Evolutionary conservation across 2,329 filamentous ascomycete genomes (phyloP).

Genomic region (Beauveria sp.): DNA sequence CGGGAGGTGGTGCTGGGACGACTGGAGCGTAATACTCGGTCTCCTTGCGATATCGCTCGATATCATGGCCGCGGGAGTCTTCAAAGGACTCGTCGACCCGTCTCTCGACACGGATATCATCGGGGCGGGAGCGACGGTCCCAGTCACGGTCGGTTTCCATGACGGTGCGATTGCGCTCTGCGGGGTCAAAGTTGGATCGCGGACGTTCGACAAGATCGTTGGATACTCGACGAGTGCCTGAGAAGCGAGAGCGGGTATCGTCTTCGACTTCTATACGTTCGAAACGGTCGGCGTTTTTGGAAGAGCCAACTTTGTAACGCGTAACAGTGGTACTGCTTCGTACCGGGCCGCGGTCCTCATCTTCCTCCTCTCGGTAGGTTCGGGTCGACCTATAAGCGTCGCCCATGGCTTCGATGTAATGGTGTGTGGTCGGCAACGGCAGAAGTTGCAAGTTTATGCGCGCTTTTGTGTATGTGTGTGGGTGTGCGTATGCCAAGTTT

Average conservation of each 20-base stretch:
- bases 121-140: conserved; percentile 33
- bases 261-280: conserved; percentile 39
- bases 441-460: no score
- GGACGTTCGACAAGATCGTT: conserved; percentile 39
- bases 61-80: conserved; percentile 37
- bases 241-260: conserved; percentile 37
- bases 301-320: conserved; percentile 41
- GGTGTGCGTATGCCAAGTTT: background rate
- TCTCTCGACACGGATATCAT: conserved; percentile 46
- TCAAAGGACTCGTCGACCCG: conserved; percentile 43
- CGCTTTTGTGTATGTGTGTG: background rate
- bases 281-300: conserved; percentile 32
- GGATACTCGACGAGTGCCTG: conserved; percentile 29
- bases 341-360: conserved; percentile 34
- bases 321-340: conserved; percentile 39
- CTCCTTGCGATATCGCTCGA: conserved; percentile 54
- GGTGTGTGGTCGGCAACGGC: background rate
- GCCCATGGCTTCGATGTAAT: conserved; percentile 20
- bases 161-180: conserved; percentile 29
- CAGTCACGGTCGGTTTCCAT: conserved; percentile 38
- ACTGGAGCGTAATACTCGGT: conserved; percentile 53
- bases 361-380: conserved; percentile 27
- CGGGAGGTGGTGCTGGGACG: conserved; percentile 41
- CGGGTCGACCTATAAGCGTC: conserved; percentile 26
- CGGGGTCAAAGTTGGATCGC: conserved; percentile 41